phyloP scores from a whole-genome alignment of 768 basidiomycete genomes.

The Leccinum longicurvipes region DNA sequence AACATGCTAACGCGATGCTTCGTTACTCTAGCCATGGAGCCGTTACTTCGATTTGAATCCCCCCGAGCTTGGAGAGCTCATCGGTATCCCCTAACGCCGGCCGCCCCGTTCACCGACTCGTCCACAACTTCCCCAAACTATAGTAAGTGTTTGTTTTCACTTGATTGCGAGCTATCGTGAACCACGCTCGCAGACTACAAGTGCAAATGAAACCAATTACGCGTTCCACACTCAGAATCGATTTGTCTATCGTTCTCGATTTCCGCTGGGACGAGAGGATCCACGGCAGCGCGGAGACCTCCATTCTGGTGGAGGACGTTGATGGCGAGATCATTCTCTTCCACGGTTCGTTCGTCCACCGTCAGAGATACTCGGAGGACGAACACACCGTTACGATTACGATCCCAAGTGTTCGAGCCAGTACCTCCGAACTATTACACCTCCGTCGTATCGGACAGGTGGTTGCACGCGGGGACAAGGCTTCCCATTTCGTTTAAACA shows the following conservation, averaged over 20 bases:
- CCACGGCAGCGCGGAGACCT: slow-evolving; percentile 84
- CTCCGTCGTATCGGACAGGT: slow-evolving; percentile 89
- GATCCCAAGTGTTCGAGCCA: slow-evolving; percentile 94
- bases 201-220: slow-evolving; percentile 98
- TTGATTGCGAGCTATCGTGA: neutral
- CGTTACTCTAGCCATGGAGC: slow-evolving; percentile 73
- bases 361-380: slow-evolving; percentile 69
- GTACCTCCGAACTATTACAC: slow-evolving; percentile 99
- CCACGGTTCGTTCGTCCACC: slow-evolving; percentile 89
- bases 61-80: slow-evolving; percentile 92
- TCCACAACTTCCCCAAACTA: slow-evolving; percentile 94
- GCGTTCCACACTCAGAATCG: slow-evolving; percentile 85
- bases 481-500: slow-evolving; percentile 97
- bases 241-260: slow-evolving; percentile 90
- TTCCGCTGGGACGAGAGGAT: slow-evolving; percentile 92
- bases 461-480: no score
- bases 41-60: slow-evolving; percentile 92
- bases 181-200: slow-evolving; percentile 54
- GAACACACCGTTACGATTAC: slow-evolving; percentile 95
- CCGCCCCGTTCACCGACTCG: slow-evolving; percentile 86
- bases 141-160: slow-evolving; percentile 47
- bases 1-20: neutral
- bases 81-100: slow-evolving; percentile 94
- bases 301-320: slow-evolving; percentile 65
- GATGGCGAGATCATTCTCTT: slow-evolving; percentile 96